phyloP scores from a whole-genome alignment of 2,329 filamentous ascomycete species.

The Beauveria sp. region DNA sequence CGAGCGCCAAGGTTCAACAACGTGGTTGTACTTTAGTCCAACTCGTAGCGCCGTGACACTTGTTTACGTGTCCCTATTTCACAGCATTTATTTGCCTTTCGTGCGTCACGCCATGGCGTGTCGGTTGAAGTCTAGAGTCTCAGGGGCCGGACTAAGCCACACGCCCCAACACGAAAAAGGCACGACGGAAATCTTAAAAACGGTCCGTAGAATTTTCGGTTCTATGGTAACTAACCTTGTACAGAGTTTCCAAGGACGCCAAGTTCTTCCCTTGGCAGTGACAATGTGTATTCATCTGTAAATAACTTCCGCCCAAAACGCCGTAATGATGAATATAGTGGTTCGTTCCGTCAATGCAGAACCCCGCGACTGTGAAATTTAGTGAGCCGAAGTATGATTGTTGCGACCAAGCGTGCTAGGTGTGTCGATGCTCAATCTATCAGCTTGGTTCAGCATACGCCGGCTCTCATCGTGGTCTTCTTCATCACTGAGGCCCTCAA shows the following conservation, averaged over 20 bases:
- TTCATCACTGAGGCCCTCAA: conserved; percentile 83
- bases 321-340: not conserved
- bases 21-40: too few species aligned
- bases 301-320: conserved; percentile 1
- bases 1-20: too few species aligned
- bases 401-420: conserved; percentile 31
- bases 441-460: conserved; percentile 27
- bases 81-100: too few species aligned
- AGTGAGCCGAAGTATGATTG: conserved; percentile 22
- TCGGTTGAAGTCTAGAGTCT: too few species aligned
- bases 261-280: not conserved
- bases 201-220: not conserved
- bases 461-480: conserved; percentile 61
- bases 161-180: not conserved
- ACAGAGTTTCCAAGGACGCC: not conserved
- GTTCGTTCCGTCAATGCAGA: not conserved
- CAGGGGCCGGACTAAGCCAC: too few species aligned
- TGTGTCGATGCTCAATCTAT: conserved; percentile 33
- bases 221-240: not conserved
- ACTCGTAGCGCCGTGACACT: too few species aligned
- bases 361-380: not conserved
- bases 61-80: too few species aligned
- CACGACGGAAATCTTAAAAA: not conserved
- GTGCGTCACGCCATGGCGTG: too few species aligned
- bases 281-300: not conserved